Base-by-base conservation (phyloP, 1,284 basidiomycete genomes). In the Cerrena zonata region DNA sequence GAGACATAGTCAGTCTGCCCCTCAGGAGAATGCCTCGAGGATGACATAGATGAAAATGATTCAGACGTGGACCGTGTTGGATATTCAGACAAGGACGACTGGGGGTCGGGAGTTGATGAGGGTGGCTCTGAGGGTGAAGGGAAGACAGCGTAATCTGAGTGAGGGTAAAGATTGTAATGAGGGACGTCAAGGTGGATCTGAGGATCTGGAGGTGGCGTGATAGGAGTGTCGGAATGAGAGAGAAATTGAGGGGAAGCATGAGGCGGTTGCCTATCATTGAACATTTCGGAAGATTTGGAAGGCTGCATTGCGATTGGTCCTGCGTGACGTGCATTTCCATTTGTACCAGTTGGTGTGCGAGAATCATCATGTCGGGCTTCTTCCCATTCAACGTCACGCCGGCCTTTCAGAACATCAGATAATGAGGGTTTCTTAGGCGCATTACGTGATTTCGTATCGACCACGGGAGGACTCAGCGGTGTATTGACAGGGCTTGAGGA, bases 91-190 rank as follows among this genome's bases (percentile, higher is more conserved):
- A 80, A 59, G 10, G 80, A 82, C 19, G 82, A 82, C 18, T 78
- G 76, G 13, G 84, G 85, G 65, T 89, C 86, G 13, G 86, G 87
- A 5, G 86, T 89, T 13, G 85, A 78, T 19, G 78, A 79, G 21
- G 76, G 70, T 47, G 75, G 73, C 54, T 84, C 81, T 47, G 78
- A 78, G 37, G 75, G 78, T 38, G 78, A 79, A 37, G 76, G 74
- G 38, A 73, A 58, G 21, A 74, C 67, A 51, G 57, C 55, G 48
- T 58, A 54, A 18, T 40, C 39, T 5, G 39, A 40, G 7, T 5
- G 5, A 18, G 21, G 5, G 21, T 40, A 18, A 10, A 18, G 10
- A 36, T 36, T 11, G 39, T 10, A 22, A 5, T 18, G 13, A 22
- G 39, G 19, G 7, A 18, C 10, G 19, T 19, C 39, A 7, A 10